Base-by-base conservation (phyloP, 2,329 filamentous ascomycete genomes). In the Xylaria sp. region DNA sequence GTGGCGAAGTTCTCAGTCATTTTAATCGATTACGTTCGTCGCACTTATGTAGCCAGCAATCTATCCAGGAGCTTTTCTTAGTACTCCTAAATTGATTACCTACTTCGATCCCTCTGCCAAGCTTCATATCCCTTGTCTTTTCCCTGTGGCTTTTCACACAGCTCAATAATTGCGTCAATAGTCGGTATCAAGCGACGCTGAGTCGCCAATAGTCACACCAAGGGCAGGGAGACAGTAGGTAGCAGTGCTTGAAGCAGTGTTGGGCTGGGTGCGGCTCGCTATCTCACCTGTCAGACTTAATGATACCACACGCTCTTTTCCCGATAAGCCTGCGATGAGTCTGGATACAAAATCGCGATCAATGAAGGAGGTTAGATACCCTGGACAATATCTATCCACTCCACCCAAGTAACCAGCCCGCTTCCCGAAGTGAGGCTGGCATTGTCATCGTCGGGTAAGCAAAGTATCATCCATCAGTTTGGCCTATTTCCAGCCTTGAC, bases 401-500 rank as follows among this genome's bases (percentile, higher is more conserved):
- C 13, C 10, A 10, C 11, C 15, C 3, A 22, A 15, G 20, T 50
- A 29, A 6, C 33, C 29, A 38, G 31, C 36, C 55, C 61, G 60
- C 49, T 60, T 36, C 47, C 59, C 61, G 65, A 60, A 60, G 49
- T 64, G 65, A 67, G 65, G 55, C 65, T 67, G 44, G 56, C 55
- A 22, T 51, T 42, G 15, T 55, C 10, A 44, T 38, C 38, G 7
- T 49, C 56, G 55, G 55, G 38, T 64, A 59, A 60, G 53, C 53
- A 58, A 6, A 25, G 22, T 5, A 55, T 17, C 5, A 47, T 63
- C 27, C 5, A 33, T 51, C 17, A 20, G 33, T 17, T 13, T 39
- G 15, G 27, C n/a, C 9, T 17, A 25, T 15, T 27, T 27, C 11
- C 10, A 63, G 61, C 36, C 22, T 36, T 63, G 53, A 31, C 17